Evolutionary conservation across 2,329 filamentous ascomycete genomes (phyloP).

Genomic region (Verruconis gallopava): DNA sequence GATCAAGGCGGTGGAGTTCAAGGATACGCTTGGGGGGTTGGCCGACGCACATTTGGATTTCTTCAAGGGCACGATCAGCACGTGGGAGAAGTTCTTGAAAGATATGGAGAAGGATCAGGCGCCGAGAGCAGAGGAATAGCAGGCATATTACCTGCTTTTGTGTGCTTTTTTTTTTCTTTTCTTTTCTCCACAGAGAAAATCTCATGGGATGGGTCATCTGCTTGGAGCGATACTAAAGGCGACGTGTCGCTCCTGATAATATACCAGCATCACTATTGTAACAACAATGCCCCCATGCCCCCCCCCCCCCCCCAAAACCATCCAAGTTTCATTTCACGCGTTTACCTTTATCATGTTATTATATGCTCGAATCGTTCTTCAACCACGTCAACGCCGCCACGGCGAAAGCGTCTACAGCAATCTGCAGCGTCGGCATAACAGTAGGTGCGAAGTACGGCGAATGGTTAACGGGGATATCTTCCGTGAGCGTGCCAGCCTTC

Average conservation of each 20-base stretch:
- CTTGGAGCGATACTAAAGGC: no score
- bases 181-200: no score
- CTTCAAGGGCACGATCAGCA: constrained; percentile 64
- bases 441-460: constrained; percentile 45
- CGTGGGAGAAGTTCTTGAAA: constrained; percentile 81
- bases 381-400: constrained; percentile 38
- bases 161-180: no score
- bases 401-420: constrained; percentile 33
- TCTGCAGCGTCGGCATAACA: constrained; percentile 43
- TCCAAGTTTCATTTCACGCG: no score
- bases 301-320: no score
- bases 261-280: no score
- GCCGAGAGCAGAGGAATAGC: background rate
- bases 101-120: constrained; percentile 52
- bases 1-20: constrained; percentile 90
- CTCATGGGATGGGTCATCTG: no score
- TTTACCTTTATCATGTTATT: no score
- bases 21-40: constrained; percentile 68
- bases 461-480: constrained; percentile 46
- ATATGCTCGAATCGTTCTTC: no score
- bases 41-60: constrained; percentile 80
- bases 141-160: no score
- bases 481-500: constrained; percentile 30
- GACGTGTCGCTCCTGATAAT: no score
- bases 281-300: no score